Conservation (phyloP, 139 green algal species). For the Tetraselmis striata region DNA sequence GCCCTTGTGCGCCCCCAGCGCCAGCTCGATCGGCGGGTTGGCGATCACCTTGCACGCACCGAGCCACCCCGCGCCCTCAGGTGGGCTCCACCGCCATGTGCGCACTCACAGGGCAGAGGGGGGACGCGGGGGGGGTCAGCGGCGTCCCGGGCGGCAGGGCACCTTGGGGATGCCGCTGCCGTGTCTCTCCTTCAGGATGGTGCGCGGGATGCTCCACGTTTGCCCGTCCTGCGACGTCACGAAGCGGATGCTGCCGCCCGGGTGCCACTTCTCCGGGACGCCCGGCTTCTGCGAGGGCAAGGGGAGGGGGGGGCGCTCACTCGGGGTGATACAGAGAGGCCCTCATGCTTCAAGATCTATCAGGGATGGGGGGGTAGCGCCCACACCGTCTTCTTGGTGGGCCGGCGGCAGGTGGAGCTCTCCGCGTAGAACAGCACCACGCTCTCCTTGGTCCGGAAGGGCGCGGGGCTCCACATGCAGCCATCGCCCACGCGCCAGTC, state of each 20-base stretch:
- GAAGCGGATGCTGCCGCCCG: slow-evolving; percentile 1
- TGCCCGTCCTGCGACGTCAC: neutral
- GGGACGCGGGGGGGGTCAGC: too few relatives aligned
- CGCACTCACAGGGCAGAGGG: too few relatives aligned
- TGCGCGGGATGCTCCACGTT: slow-evolving; percentile 1
- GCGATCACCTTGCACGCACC: neutral
- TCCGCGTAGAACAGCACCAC: slow-evolving; percentile 8
- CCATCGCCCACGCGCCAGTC: neutral
- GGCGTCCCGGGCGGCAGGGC: too few relatives aligned
- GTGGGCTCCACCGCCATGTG: too few relatives aligned
- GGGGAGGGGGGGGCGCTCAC: too few relatives aligned
- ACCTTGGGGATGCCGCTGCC: slow-evolving; percentile 6
- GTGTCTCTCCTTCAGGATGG: slow-evolving; percentile 4
- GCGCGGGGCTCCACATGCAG: slow-evolving; percentile 7
- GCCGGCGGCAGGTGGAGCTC: slow-evolving; percentile 1
- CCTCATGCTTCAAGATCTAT: too few relatives aligned
- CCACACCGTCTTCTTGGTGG: neutral
- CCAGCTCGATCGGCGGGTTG: slow-evolving; percentile 2
- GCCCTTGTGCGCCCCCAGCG: neutral
- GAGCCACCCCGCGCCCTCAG: too few relatives aligned
- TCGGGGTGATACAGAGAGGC: too few relatives aligned
- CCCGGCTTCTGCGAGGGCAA: neutral
- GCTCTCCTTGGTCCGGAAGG: neutral
- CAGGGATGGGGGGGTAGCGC: neutral
- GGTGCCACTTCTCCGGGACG: slow-evolving; percentile 5